These are phyloP conservation scores for Cutaneotrichosporon cavernicola DNA, from an alignment of 1,284 basidiomycete genomes.

Conservation along the genomic window DNA sequence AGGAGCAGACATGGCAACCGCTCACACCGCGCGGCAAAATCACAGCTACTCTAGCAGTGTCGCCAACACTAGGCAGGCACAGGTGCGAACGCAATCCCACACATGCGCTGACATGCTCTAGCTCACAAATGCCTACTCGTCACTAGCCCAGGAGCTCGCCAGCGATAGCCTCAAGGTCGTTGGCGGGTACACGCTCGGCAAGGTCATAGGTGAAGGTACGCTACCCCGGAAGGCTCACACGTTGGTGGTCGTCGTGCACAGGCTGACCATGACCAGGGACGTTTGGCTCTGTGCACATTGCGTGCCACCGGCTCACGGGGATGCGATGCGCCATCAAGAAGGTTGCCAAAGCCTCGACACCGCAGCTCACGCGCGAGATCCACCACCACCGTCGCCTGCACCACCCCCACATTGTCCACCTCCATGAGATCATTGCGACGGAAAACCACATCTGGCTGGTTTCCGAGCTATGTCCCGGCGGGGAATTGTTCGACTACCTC, in stretches of 20 bases:
- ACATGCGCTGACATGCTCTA: constrained; percentile 41
- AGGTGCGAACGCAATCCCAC: constrained; percentile 26
- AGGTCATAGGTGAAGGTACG: constrained; percentile 92
- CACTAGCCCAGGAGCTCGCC: constrained; percentile 90
- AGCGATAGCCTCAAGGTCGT: constrained; percentile 85
- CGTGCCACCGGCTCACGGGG: constrained; percentile 84
- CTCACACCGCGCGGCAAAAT: constrained; percentile 20
- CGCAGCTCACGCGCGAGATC: constrained; percentile 90
- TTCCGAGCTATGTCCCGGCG: constrained; percentile 92
- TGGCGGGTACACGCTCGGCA: constrained; percentile 92
- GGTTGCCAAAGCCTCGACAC: constrained; percentile 87
- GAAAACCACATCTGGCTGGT: constrained; percentile 95
- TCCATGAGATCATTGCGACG: constrained; percentile 97
- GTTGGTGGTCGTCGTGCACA: neutral
- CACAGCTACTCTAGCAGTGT: constrained; percentile 24
- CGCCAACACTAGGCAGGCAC: constrained; percentile 41
- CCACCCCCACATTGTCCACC: constrained; percentile 89
- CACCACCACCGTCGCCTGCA: constrained; percentile 96
- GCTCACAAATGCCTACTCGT: constrained; percentile 92
- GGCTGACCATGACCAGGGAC: constrained; percentile 60
- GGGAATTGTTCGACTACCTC: constrained; percentile 96
- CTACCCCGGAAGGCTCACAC: constrained; percentile 18
- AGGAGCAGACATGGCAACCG: constrained; percentile 9
- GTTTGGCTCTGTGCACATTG: constrained; percentile 89
- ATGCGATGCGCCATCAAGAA: constrained; percentile 94